Conservation (phyloP, 495 filamentous ascomycete species). For the Aspergillus mulundensis region DNA sequence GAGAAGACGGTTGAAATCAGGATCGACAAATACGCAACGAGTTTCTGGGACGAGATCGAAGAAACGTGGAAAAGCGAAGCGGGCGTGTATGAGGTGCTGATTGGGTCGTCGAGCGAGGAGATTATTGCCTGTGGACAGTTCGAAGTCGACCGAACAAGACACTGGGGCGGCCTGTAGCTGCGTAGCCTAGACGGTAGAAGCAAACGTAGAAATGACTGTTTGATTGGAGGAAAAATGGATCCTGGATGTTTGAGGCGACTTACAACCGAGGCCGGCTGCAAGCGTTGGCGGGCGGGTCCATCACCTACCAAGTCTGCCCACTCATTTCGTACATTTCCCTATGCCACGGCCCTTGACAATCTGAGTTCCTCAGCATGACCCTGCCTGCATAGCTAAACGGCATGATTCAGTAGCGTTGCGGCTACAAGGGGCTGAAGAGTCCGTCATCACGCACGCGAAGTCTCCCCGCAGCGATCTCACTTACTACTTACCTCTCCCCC, state of each 20-base stretch:
- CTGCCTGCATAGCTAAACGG: background rate
- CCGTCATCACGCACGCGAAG: background rate
- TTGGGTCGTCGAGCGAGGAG: slow-evolving; percentile 45
- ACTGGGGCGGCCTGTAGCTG: slow-evolving; percentile 28
- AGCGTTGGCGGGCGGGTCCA: background rate
- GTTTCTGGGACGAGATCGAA: slow-evolving; percentile 67
- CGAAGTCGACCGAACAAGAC: slow-evolving; percentile 33
- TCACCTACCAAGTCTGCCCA: background rate
- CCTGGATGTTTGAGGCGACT: background rate
- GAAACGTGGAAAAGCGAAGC: slow-evolving; percentile 67
- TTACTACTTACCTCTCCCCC: background rate
- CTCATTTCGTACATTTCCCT: background rate
- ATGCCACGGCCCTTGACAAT: too few relatives aligned
- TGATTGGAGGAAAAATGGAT: slow-evolving; percentile 18
- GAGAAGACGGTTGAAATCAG: slow-evolving; percentile 54
- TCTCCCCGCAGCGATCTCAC: slow-evolving; percentile 2
- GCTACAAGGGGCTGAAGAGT: background rate
- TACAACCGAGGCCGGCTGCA: background rate
- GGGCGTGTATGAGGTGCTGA: slow-evolving; percentile 61
- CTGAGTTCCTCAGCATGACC: background rate
- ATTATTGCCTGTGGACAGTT: slow-evolving; percentile 37
- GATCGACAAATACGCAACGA: slow-evolving; percentile 62
- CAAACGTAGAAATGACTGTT: background rate
- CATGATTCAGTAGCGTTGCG: background rate
- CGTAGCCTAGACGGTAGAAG: background rate